Base-by-base conservation (phyloP, 2,329 filamentous ascomycete species). In the Penicillium fuscoglaucum region DNA sequence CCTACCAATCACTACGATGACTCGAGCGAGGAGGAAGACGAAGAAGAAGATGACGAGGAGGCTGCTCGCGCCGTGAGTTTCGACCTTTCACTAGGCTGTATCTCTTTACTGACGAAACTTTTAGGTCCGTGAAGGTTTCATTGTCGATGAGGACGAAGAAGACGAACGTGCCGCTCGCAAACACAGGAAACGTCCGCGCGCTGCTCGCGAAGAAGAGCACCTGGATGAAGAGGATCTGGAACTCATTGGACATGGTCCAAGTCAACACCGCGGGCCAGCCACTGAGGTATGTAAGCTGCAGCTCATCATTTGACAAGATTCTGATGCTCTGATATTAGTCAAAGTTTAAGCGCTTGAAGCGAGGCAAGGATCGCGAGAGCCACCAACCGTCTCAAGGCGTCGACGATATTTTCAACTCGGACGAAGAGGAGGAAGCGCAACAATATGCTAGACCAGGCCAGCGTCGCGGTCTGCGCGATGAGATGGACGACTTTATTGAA, bases 211-310 rank as follows among this genome's bases (percentile, higher is more conserved):
- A 71, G 92, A 93, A 61, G 90, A 91, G 60, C 81, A 81, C 60
- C 85, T 99, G 9, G 95, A 98, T 67, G 93, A 97, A 66, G 95
- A 99, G 74, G 95, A 99, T 81, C 78, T 99, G 58, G 95, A 98
- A 72, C 82, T 99, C 56, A 97, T 99, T 67, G 93, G 96, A 72
- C 87, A 88, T 64, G 86, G 88, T 64, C 87, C 88, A 1, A 89
- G 87, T 62, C 85, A 85, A 72, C 84, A 89, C 68, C 84, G 86
- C 21, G 87, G 87, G 68, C 80, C 86, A 31, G 80, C 87, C 47
- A 78, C 87, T 62, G 87, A 93, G 84, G 90, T 92, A 84, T 65
- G 81, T 66, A 40, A 28, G 40, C n/a, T n/a, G 24, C 37, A 19
- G 5, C 2, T 31, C 19, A 12, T 31, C 9, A 12, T 37, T 19